phyloP scores from a whole-genome alignment of 768 basidiomycete genomes.

The Collybia nuda region DNA sequence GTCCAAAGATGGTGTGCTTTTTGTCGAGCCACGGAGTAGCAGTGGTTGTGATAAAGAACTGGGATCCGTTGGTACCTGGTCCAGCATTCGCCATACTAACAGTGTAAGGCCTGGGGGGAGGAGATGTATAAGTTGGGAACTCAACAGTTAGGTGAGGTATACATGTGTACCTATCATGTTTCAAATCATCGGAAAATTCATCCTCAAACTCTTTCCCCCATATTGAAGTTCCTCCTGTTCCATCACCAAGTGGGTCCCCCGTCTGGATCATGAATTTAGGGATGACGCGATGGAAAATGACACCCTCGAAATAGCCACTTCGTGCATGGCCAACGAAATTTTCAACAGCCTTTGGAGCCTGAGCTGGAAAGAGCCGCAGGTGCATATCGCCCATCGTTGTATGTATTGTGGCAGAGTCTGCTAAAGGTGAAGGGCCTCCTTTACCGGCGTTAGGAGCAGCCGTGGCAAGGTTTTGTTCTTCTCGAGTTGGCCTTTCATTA shows the following conservation, averaged over 20 bases:
- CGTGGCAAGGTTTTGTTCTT: slow-evolving; percentile 87
- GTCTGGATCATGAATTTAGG: slow-evolving; percentile 99
- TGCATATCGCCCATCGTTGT: slow-evolving; percentile 95
- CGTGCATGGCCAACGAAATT: slow-evolving; percentile 94
- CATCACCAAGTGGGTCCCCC: slow-evolving; percentile 92
- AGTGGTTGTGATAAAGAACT: slow-evolving; percentile 97
- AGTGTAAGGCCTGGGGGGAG: slow-evolving; percentile 75
- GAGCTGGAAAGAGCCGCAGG: slow-evolving; percentile 83
- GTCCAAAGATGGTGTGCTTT: slow-evolving; percentile 92
- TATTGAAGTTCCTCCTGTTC: slow-evolving; percentile 87
- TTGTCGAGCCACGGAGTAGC: slow-evolving; percentile 93
- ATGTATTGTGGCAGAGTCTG: slow-evolving; percentile 86
- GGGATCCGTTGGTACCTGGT: slow-evolving; percentile 87
- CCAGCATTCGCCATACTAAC: slow-evolving; percentile 96
- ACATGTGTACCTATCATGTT: slow-evolving; percentile 77
- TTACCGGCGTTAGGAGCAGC: slow-evolving; percentile 47
- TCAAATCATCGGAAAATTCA: slow-evolving; percentile 86
- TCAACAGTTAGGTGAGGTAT: neutral
- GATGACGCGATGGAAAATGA: slow-evolving; percentile 97
- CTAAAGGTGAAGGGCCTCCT: slow-evolving; percentile 67
- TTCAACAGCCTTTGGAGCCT: slow-evolving; percentile 94
- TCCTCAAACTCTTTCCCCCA: slow-evolving; percentile 93
- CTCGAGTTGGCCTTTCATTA: slow-evolving; percentile 96
- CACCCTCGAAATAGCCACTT: slow-evolving; percentile 87
- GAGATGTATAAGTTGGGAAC: neutral